Evolutionary conservation across 2,329 filamentous ascomycete genomes (phyloP).

Genomic region (Cytospora piceicola): DNA sequence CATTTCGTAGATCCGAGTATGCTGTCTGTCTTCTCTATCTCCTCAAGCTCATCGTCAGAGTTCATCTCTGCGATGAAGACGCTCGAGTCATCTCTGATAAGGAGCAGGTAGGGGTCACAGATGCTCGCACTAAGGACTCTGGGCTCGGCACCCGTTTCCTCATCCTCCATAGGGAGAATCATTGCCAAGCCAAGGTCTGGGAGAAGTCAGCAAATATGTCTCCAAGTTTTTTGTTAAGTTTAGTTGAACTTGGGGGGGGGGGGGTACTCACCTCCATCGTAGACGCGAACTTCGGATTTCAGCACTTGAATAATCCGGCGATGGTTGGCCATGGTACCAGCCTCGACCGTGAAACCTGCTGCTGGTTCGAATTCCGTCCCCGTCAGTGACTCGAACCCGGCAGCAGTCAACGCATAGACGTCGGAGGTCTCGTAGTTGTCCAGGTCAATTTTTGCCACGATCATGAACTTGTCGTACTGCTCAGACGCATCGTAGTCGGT

Average conservation of each 20-base stretch:
- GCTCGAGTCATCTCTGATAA: constrained; percentile 83
- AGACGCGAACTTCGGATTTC: constrained; percentile 84
- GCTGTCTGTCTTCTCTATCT: constrained; percentile 68
- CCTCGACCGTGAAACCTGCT: constrained; percentile 83
- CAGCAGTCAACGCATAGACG: constrained; percentile 75
- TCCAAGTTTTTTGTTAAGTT: not conserved
- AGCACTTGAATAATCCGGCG: constrained; percentile 86
- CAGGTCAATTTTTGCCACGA: constrained; percentile 73
- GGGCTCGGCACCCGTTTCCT: constrained; percentile 81
- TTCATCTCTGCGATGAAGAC: constrained; percentile 80
- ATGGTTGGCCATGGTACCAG: constrained; percentile 79
- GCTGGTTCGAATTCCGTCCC: constrained; percentile 92
- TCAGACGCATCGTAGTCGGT: constrained; percentile 62
- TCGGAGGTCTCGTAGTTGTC: constrained; percentile 77
- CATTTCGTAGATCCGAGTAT: constrained; percentile 68
- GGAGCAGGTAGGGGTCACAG: constrained; percentile 80
- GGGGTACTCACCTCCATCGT: constrained; percentile 75
- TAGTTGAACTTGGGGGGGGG: not conserved
- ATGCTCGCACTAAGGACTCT: constrained; percentile 81
- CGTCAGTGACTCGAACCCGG: constrained; percentile 73
- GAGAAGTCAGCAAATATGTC: constrained; percentile 30
- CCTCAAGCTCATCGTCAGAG: constrained; percentile 81
- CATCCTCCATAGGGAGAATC: constrained; percentile 91
- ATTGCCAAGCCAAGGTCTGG: constrained; percentile 84
- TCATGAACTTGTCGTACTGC: constrained; percentile 78